Evolutionary conservation across 306 rosid species (phyloP), one percentile per base, ranked within the genome.

Genomic region (Myrica gale): DNA sequence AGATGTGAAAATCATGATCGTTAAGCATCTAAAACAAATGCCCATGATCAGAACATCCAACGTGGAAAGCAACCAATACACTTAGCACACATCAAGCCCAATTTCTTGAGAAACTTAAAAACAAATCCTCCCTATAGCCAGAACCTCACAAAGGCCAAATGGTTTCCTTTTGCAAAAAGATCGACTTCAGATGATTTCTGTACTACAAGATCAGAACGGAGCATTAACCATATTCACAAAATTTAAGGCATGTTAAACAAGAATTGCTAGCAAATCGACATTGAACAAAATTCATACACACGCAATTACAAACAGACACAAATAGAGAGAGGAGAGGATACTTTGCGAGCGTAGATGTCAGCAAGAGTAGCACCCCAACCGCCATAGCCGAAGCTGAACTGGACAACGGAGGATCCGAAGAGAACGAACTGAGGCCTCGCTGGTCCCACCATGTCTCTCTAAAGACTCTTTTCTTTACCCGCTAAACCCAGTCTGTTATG

Each of bases 361-460:
- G 97, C 74, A 55, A 95, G 99, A 74, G 79, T 80, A 47, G 97
- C 63, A 23, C 93, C 99, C 99, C 99, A 95, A 72, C 99, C 97
- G 56, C 91, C 88, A 82, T 87, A 83, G 76, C 91, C 53, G 87
- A 78, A 90, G 88, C 97, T 82, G 2, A 95, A 81, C 76, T 95
- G 99, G 9, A 92, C 97, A 12, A 95, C 90, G 85, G 97, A 95
- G 42, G 99, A 95, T 75, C 99, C 97, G 8, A 95, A 95, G 19
- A 95, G 93, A 77, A 92, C 93, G 72, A 95, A 88, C 43, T 80
- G 93, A 51, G 96, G 97, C 76, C 97, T 95, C 0, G 77, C 52
- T 46, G 93, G 93, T 66, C 92, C 91, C 75, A 85, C 98, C 98
- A 93, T 93, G 37, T 80, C 80, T 72, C 56, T 58, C 69, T 17